Conservation (phyloP, 2,329 filamentous ascomycete species). For the Fusarium vanettenii region DNA sequence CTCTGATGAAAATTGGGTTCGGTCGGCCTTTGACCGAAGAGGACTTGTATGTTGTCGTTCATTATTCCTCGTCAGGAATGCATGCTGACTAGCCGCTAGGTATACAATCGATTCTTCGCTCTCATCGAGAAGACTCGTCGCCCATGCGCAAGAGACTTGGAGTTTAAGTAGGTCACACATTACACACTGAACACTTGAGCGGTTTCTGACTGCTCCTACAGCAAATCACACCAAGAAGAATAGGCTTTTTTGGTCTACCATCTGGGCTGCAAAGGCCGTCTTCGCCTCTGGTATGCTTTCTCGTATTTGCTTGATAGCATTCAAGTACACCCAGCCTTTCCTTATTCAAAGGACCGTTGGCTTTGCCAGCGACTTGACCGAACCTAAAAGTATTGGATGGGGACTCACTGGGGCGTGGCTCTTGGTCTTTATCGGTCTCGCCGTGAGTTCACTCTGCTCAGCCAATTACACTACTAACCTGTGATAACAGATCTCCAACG, state of each 20-base stretch:
- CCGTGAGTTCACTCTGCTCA: conserved; percentile 1
- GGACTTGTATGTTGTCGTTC: neutral
- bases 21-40: conserved; percentile 2
- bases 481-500: conserved; percentile 14
- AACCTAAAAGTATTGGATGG: conserved; percentile 11
- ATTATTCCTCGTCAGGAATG: neutral
- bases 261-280: neutral
- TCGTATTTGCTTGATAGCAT: conserved; percentile 11
- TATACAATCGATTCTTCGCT: conserved; percentile 2
- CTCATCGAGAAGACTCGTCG: neutral
- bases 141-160: conserved; percentile 1
- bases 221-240: conserved; percentile 3
- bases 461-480: too few relatives aligned
- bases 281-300: conserved; percentile 4
- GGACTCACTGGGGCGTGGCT: conserved; percentile 12
- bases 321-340: conserved; percentile 15
- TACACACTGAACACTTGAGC: neutral
- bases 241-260: conserved; percentile 13
- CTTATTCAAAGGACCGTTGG: conserved; percentile 8
- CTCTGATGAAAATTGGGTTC: conserved; percentile 20
- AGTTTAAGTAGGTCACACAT: neutral
- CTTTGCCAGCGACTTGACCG: conserved; percentile 2
- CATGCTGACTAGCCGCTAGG: neutral
- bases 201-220: neutral
- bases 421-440: conserved; percentile 9